A percentile compares a stretch with the other conserved stretches of the same genome.
Conservation (phyloP, 176 grass and related monocot species). For the Carex cristatella region DNA sequence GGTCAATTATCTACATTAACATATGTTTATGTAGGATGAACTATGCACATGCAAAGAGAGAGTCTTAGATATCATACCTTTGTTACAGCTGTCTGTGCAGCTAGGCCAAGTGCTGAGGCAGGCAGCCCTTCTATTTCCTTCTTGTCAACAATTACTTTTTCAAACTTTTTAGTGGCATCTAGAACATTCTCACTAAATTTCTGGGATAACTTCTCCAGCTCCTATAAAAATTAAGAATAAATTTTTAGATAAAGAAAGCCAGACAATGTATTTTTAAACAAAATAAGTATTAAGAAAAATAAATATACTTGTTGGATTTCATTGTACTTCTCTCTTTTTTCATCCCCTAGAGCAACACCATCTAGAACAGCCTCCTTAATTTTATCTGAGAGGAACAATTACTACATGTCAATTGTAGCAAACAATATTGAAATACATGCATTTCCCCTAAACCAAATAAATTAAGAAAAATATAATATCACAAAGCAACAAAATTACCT, state of each 20-base stretch:
- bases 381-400: conserved; percentile 35
- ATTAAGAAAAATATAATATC: background rate
- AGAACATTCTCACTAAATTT: conserved; percentile 97
- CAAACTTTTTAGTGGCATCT: conserved; percentile 91
- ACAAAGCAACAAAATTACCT: conserved; percentile 34
- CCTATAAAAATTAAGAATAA: conserved; percentile 38
- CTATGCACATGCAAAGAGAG: background rate
- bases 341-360: conserved; percentile 82
- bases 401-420: background rate
- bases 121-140: conserved; percentile 86
- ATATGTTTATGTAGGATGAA: background rate
- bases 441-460: background rate
- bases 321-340: conserved; percentile 80
- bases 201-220: conserved; percentile 79
- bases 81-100: conserved; percentile 67
- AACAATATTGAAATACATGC: background rate
- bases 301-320: conserved; percentile 71
- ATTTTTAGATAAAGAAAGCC: background rate
- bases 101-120: conserved; percentile 70
- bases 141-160: conserved; percentile 84
- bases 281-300: background rate
- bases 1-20: background rate
- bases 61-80: conserved; percentile 38
- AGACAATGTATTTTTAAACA: background rate
- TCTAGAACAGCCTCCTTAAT: conserved; percentile 91